Conservation (phyloP, 805 yeast genomes). For the Spathaspora sp. region DNA sequence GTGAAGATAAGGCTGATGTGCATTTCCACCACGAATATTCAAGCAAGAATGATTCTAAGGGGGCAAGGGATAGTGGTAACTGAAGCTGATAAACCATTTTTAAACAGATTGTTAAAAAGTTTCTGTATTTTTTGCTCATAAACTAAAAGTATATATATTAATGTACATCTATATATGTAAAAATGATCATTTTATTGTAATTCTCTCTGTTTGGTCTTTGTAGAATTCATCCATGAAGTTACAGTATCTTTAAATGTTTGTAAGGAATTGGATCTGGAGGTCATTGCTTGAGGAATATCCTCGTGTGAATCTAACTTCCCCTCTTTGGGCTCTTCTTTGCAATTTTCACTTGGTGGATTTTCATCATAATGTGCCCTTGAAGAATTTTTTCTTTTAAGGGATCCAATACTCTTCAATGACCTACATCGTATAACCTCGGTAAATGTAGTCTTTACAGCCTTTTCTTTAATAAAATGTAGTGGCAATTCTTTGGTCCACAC, state of each 20-base stretch:
- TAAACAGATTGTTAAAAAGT: neutral
- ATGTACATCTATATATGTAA: neutral
- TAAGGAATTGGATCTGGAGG: neutral
- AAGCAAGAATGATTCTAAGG: constrained; percentile 47
- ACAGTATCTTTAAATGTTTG: neutral
- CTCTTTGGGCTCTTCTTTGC: neutral
- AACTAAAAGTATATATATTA: no score
- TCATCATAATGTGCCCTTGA: neutral
- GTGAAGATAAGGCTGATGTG: constrained; percentile 42
- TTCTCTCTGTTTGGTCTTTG: neutral
- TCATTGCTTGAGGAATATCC: neutral
- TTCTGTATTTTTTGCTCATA: no score
- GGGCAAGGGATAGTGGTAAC: constrained; percentile 22
- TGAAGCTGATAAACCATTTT: neutral
- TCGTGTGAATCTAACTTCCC: neutral
- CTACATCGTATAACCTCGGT: neutral
- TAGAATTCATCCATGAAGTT: neutral
- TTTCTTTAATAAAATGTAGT: neutral
- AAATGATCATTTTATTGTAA: neutral
- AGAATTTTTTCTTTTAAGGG: neutral
- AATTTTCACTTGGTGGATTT: no score
- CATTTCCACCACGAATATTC: constrained; percentile 2
- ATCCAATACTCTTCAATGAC: neutral
- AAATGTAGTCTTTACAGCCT: neutral
- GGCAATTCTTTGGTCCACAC: constrained; percentile 13